A percentile compares a stretch with the other conserved stretches of the same genome.
These are phyloP conservation scores for Stephanocyclus meneghinianus DNA, from an alignment of 352 stramenopile species.

Conservation along the genomic window DNA sequence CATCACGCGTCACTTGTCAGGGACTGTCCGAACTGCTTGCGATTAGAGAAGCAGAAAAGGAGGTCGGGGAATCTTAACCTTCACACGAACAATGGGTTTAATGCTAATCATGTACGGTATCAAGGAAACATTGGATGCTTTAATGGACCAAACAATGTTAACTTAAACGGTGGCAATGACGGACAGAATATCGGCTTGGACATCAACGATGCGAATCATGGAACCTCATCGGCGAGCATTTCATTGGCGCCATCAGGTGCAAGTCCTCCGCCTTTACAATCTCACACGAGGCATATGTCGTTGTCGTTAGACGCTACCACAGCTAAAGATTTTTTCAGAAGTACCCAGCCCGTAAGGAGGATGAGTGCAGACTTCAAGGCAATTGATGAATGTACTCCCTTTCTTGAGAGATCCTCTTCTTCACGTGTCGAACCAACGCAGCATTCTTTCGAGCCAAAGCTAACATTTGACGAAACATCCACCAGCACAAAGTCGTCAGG, in stretches of 20 bases:
- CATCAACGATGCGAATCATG: slow-evolving; percentile 2
- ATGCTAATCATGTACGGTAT: neutral
- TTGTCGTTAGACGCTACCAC: slow-evolving; percentile 22
- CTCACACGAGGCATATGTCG: slow-evolving; percentile 59
- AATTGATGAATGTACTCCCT: slow-evolving; percentile 49
- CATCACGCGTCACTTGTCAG: slow-evolving; percentile 61
- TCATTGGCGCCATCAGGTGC: neutral
- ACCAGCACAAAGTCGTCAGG: slow-evolving; percentile 29
- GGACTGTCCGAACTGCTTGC: slow-evolving; percentile 75
- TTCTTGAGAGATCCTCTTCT: slow-evolving; percentile 13
- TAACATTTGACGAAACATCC: slow-evolving; percentile 30
- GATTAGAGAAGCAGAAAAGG: slow-evolving; percentile 46
- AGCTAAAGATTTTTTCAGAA: slow-evolving; percentile 4
- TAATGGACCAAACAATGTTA: neutral
- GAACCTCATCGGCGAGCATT: neutral
- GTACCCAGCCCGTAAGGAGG: neutral
- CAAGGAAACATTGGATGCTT: neutral
- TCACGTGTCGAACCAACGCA: neutral
- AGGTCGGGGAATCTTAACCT: neutral
- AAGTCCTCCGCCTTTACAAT: slow-evolving; percentile 12
- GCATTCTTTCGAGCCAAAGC: slow-evolving; percentile 25
- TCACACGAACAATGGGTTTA: neutral
- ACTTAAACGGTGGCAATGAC: neutral
- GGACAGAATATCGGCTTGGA: slow-evolving; percentile 15
- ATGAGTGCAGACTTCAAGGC: slow-evolving; percentile 17